Evolutionary conservation across 177 flowering plant genomes (phyloP), one percentile per base, ranked within the genome.

Genomic region (Tripterygium wilfordii): DNA sequence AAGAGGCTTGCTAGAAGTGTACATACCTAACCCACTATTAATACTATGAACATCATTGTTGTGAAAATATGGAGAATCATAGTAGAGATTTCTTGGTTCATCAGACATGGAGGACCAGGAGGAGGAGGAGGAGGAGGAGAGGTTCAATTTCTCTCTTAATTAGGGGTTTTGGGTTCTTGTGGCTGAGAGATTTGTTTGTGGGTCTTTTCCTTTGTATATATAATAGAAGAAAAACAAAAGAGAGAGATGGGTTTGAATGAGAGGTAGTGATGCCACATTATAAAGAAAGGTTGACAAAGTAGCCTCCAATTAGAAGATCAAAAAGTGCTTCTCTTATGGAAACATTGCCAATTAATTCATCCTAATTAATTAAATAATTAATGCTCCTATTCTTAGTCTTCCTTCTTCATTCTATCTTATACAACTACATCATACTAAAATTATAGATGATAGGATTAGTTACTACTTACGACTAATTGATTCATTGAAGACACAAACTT

Each of bases 31-130:
- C 5, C 10, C 10, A 28, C 10, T 45, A 21, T 25, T 43, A 10
- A 2, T 14, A 36, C 5, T 16, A 8, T 38, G 37, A 6, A 36
- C 38, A 48, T 68, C 57, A 0, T 56, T 45, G 6, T 66, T 51
- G 48, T 42, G n/a, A n/a, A n/a, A n/a, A n/a, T n/a, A 59, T n/a
- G 56, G 48, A 27, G 46, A 48, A 27, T 64, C 62, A 48, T 58
- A 63, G 58, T 66, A 56, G 18, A 47, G 51, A 27, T 62, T 67
- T 54, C 53, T 68, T 9, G 30, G 53, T 31, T 71, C 63, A 45
- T 66, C 56, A 57, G 79, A 62, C 82, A 77, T 77, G 60, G 58
- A 24, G 36, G 42, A 25, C 22, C 44, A 23, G 7, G 36, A 39
- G 39, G 58, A 40, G 36, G 56, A 37, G 38, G 50, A 36, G 31